phyloP scores from a whole-genome alignment of 176 grass and related monocot genomes.

The Themeda triandra region DNA sequence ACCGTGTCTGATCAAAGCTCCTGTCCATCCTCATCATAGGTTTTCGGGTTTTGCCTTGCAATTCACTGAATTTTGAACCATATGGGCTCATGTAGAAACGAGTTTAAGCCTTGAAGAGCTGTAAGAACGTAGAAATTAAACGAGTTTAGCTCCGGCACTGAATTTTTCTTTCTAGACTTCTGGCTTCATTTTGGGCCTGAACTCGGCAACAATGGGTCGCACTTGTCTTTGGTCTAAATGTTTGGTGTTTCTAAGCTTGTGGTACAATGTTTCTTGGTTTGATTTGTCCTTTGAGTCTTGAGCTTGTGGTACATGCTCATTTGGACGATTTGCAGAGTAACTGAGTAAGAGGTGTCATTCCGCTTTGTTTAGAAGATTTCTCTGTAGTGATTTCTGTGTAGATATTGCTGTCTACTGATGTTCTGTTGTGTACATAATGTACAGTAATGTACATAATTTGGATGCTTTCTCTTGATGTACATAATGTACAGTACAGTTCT shows the following conservation, averaged over 20 bases:
- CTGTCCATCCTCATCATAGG: not conserved
- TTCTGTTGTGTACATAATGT: too few species aligned
- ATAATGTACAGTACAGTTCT: not conserved
- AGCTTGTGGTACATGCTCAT: not conserved
- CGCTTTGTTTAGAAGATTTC: too few species aligned
- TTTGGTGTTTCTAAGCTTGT: not conserved
- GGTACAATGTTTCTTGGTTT: not conserved
- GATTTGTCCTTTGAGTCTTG: not conserved
- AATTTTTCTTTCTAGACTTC: not conserved
- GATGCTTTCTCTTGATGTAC: too few species aligned
- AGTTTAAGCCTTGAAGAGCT: not conserved
- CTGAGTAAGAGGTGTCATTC: not conserved
- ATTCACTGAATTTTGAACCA: not conserved
- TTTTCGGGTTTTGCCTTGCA: not conserved
- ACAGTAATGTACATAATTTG: too few species aligned
- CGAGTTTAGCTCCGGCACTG: not conserved
- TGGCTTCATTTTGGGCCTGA: not conserved
- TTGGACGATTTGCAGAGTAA: not conserved
- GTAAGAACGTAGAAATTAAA: constrained; percentile 4
- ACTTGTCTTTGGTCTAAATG: not conserved
- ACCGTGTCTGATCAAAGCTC: not conserved
- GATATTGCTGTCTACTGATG: too few species aligned
- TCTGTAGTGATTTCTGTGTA: too few species aligned
- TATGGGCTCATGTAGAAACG: not conserved
- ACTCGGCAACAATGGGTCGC: not conserved